Conservation (phyloP, 1,139 yeast genomes). For the Pichia sp. region DNA sequence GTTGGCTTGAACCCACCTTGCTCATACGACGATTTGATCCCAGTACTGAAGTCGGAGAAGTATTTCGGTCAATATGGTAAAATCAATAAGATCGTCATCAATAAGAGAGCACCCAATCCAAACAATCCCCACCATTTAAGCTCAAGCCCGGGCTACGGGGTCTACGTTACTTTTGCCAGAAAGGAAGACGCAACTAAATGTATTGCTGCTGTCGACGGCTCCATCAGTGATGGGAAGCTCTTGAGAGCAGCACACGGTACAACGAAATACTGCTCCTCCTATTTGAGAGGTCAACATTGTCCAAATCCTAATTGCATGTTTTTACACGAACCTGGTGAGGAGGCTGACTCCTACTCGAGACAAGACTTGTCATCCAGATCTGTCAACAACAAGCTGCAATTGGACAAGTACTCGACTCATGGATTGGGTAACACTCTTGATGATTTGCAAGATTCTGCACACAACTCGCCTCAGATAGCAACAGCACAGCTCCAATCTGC, state of each 20-base stretch:
- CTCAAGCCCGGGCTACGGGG: slow-evolving; percentile 75
- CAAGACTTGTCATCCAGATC: slow-evolving; percentile 86
- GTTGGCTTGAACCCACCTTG: slow-evolving; percentile 93
- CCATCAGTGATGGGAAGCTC: slow-evolving; percentile 83
- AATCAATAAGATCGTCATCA: slow-evolving; percentile 89
- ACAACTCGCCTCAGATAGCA: slow-evolving; percentile 15
- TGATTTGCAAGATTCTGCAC: slow-evolving; percentile 11
- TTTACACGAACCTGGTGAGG: slow-evolving; percentile 98
- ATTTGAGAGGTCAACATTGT: slow-evolving; percentile 90
- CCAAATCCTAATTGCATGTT: slow-evolving; percentile 99
- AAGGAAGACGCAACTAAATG: slow-evolving; percentile 95
- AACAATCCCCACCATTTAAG: slow-evolving; percentile 32
- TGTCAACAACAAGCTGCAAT: slow-evolving; percentile 53
- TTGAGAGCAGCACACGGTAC: slow-evolving; percentile 97
- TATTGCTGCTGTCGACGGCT: slow-evolving; percentile 90
- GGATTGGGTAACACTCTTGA: slow-evolving; percentile 22
- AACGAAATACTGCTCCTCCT: slow-evolving; percentile 94
- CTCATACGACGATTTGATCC: slow-evolving; percentile 82
- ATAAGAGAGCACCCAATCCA: slow-evolving; percentile 61
- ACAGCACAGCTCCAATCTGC: slow-evolving; percentile 14
- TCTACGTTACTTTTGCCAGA: slow-evolving; percentile 86
- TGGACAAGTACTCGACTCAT: slow-evolving; percentile 32
- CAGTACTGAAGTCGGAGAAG: slow-evolving; percentile 80
- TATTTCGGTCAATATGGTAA: slow-evolving; percentile 98
- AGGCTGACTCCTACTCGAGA: slow-evolving; percentile 93